Percentiles rank a stretch among this genome's conserved stretches.
Evolutionary conservation across 1,284 basidiomycete species (phyloP).

Genomic region (Gymnopus androsaceus): DNA sequence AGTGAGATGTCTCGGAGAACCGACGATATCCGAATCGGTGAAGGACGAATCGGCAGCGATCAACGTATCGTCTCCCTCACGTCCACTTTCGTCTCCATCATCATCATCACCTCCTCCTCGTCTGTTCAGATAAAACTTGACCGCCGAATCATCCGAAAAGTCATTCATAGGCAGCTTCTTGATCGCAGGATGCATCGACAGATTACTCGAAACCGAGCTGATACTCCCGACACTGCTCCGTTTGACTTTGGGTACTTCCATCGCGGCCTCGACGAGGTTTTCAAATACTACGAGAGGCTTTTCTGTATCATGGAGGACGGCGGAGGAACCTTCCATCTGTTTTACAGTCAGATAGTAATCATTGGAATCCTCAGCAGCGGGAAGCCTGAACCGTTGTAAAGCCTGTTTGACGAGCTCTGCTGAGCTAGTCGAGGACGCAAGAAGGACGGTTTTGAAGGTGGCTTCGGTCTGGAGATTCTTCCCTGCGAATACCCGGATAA

Average conservation of each 20-base stretch:
- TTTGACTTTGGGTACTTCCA: conserved; percentile 80
- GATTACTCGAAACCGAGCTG: conserved; percentile 86
- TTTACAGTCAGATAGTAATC: conserved; percentile 93
- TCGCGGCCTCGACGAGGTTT: conserved; percentile 73
- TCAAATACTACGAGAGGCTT: conserved; percentile 89
- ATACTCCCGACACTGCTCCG: conserved; percentile 92
- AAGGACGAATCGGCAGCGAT: conserved; percentile 43
- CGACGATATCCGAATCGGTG: conserved; percentile 19
- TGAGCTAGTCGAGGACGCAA: conserved; percentile 85
- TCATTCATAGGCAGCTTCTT: conserved; percentile 93
- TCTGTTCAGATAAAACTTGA: conserved; percentile 93
- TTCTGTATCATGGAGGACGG: conserved; percentile 70
- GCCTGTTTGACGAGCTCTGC: conserved; percentile 88
- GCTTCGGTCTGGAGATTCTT: conserved; percentile 86
- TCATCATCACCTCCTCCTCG: conserved; percentile 40
- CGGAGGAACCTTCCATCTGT: conserved; percentile 84
- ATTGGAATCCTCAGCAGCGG: conserved; percentile 60
- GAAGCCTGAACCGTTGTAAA: conserved; percentile 88
- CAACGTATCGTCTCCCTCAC: conserved; percentile 56
- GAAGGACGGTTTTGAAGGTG: conserved; percentile 95
- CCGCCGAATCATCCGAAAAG: conserved; percentile 93
- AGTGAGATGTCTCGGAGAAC: conserved; percentile 12
- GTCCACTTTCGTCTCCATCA: no score
- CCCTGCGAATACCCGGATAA: conserved; percentile 91
- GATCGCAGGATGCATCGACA: conserved; percentile 93